Evolutionary conservation across 805 yeast genomes (phyloP), one percentile per base, ranked within the genome.

Genomic region (Pichia occidentalis): DNA sequence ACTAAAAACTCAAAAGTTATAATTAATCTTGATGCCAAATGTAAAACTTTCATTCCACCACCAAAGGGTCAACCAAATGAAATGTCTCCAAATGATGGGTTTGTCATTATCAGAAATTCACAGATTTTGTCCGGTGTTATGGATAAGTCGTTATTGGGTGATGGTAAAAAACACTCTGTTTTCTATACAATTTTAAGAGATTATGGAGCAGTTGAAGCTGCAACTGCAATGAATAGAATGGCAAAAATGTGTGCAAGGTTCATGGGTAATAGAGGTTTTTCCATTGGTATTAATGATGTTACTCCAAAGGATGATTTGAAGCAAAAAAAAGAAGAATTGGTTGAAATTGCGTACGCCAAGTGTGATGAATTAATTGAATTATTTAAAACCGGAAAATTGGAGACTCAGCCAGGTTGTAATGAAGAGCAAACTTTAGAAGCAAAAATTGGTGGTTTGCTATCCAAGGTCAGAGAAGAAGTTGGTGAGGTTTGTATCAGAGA

Each of bases 401-500:
- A 92, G 60, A 87, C 97, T 2, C 97, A 92, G 59, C 97, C 99
- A 0, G 99, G 99, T 60, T 92, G 98, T 72, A 83, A 92, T 57
- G 97, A 90, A 61, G 99, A 92, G 53, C 96, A 94, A 59, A 92
- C 99, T 1, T 70, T 94, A 52, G 99, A 92, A 64, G 95, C 97
- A 36, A 88, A 90, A 53, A 92, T 92, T 61, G 95, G 96, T 64
- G 97, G 98, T 49, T 64, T 92, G 33, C 68, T 92, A 45, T 92
- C 98, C 13, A 92, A 88, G 57, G 98, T 92, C 40, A 81, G 99
- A 75, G 98, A 90, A 68, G 95, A 92, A 61, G 97, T 90, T 13
- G 99, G 98, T 60, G 97, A 90, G 49, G 95, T 87, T 44, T 94
- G 98, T 70, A 90, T 94, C 55, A 75, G 71, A 38, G 97, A 92